Conservation (phyloP, 1,284 basidiomycete genomes). For the Trametes versicolor region DNA sequence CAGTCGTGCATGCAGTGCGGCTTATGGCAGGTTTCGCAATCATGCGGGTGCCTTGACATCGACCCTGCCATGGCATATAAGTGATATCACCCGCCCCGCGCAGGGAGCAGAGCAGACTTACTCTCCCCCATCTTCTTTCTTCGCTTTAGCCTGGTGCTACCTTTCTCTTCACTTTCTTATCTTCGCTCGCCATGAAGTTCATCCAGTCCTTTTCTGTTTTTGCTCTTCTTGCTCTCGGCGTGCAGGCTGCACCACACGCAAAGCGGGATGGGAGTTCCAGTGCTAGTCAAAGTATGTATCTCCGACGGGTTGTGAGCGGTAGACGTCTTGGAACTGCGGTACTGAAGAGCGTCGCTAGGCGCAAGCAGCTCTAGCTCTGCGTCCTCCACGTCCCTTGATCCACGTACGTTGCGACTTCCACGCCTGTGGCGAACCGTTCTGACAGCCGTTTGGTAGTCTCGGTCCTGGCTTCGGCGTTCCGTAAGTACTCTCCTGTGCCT, state of each 20-base stretch:
- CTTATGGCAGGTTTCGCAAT: background rate
- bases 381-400: too few species aligned
- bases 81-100: background rate
- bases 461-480: too few species aligned
- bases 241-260: constrained; percentile 18
- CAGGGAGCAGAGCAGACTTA: background rate
- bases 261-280: constrained; percentile 20
- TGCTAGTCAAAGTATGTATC: background rate
- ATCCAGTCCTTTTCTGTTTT: constrained; percentile 10
- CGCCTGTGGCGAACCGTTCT: too few species aligned
- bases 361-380: too few species aligned
- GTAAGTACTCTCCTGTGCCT: background rate
- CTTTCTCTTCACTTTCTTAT: constrained; percentile 1
- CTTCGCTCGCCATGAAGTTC: constrained; percentile 12
- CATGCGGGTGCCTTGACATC: background rate
- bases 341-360: too few species aligned
- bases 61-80: background rate
- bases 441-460: too few species aligned
- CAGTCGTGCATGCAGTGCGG: background rate
- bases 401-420: too few species aligned
- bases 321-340: too few species aligned
- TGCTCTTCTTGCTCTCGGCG: constrained; percentile 16
- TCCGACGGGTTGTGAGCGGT: too few species aligned
- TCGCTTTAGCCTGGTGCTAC: constrained; percentile 27
- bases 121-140: background rate